Base-by-base conservation (phyloP, 2,329 filamentous ascomycete species). In the Bipolaris victoriae region DNA sequence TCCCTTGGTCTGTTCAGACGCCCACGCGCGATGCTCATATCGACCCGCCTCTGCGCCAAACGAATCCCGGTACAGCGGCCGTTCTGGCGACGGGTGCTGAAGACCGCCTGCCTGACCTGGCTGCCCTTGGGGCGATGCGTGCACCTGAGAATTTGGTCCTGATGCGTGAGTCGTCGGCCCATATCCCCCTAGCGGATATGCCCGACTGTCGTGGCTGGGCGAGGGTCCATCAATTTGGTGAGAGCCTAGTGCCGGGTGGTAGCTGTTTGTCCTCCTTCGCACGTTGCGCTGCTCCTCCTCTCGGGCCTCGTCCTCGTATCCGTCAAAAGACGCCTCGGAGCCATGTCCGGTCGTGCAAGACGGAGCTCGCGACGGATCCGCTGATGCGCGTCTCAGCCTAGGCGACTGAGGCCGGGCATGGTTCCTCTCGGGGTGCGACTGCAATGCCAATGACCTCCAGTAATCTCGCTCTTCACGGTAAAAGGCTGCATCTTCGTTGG, bases 401-500 rank as follows among this genome's bases (percentile, higher is more conserved):
- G 80, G 80, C 3, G 80, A 82, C 20, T 70, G 65, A 2, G 79
- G 79, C 37, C 80, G 74, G 16, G 77, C 75, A 46, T 80, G 80
- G 57, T 80, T 79, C 43, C 77, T 72, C 26, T 82, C 79, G 7
- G 76, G 77, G 13, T 83, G 82, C 2, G 86, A 83, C 3, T 85
- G 83, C 47, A 82, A 77, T 1, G 92, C 80, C 33, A 91, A 64
- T 1, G 68, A 56, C 47, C 69, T 71, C 60, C 93, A 83, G 47
- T 89, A 85, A 67, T 92, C 88, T 48, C 90, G 82, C 66, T 95
- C 90, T 7, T 81, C 80, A 44, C 87, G 84, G 72, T 94, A 94
- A 72, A 87, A 91, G 57, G 94, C 89, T 29, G 84, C 81, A 67
- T 92, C 88, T 37, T 84, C 85, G 55, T 83, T 79, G 57, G 91